Evolutionary conservation across 164 flowering plant species (phyloP), one percentile per base, ranked within the genome.

Genomic region (Warburgia ugandensis): DNA sequence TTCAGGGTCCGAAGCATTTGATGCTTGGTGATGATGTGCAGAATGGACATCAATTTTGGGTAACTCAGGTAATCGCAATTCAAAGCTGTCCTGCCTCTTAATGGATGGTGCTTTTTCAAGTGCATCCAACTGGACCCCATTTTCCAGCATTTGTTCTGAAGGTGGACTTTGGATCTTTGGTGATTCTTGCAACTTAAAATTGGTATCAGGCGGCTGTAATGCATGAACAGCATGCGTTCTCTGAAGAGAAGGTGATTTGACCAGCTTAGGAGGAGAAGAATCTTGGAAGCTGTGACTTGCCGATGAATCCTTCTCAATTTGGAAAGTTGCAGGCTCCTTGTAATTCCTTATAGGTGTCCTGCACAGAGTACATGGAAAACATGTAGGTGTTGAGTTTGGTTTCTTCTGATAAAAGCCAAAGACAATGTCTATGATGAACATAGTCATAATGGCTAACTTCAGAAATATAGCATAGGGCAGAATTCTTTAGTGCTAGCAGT

Each of bases 31-130:
- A 31, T 25, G 58, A 41, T 73, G 73, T 23, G 57, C 73, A 53
- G 84, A 52, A 22, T 73, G 86, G 53, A 92, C 91, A 68, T 92
- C 96, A 56, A 92, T 72, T 61, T 86, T 86, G 21, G 91, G 98
- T 30, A 92, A 68, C 46, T 81, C 88, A 20, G 98, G 96, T 22
- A 92, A 63, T 66, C 80, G 80, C 86, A 75, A 78, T 66, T 92
- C 98, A 67, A 92, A 88, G 73, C 98, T 92, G 56, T 88, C 95
- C 65, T 88, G 96, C 66, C 94, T 76, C 46, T 58, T 76, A 30
- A 88, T 77, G 23, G 94, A 72, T 45, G 86, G 91, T 61, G 67
- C 94, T 50, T 77, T 86, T n/a, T 81, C 94, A 22, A 60, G 55
- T 17, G 57, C 61, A 66, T 80, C 95, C 59, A 63, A 46, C 32